These are phyloP conservation scores for Penicillium simplicissimum DNA, from an alignment of 495 filamentous ascomycete genomes.

Conservation along the genomic window DNA sequence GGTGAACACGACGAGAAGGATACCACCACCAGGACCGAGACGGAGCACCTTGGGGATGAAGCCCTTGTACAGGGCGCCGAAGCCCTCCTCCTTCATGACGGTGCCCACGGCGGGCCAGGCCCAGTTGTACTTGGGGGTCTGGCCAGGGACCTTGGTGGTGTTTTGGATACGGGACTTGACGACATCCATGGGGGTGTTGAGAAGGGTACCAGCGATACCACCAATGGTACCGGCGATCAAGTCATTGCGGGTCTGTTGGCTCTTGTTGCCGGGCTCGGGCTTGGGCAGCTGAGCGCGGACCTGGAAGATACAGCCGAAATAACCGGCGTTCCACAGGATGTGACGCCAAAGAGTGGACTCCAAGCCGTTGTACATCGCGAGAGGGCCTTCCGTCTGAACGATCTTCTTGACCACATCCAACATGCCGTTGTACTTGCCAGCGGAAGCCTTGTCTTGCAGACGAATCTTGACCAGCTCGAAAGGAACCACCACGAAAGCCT, in stretches of 20 bases:
- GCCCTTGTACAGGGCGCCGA: constrained; percentile 91
- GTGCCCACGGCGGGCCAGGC: constrained; percentile 82
- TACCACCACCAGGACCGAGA: constrained; percentile 86
- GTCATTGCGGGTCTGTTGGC: constrained; percentile 78
- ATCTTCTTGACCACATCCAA: constrained; percentile 89
- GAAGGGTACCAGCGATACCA: constrained; percentile 86
- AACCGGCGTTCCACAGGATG: constrained; percentile 94
- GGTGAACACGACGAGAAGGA: constrained; percentile 89
- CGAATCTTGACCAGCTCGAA: constrained; percentile 97
- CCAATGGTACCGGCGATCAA: constrained; percentile 82
- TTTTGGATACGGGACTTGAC: constrained; percentile 98
- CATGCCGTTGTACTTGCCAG: constrained; percentile 90
- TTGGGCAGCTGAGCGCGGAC: constrained; percentile 80
- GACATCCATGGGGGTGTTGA: constrained; percentile 97
- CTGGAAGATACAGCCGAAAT: constrained; percentile 98
- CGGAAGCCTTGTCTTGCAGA: constrained; percentile 92
- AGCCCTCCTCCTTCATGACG: constrained; percentile 92
- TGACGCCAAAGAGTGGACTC: constrained; percentile 97
- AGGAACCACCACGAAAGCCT: constrained; percentile 92
- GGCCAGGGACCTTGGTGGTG: constrained; percentile 74
- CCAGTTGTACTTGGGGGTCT: constrained; percentile 95
- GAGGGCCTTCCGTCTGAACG: constrained; percentile 74
- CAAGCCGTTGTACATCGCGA: constrained; percentile 94
- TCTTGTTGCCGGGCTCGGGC: constrained; percentile 68
- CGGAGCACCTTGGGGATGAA: constrained; percentile 94